Base-by-base conservation (phyloP, 129 eudicot species). In the Artemisia tridentata region DNA sequence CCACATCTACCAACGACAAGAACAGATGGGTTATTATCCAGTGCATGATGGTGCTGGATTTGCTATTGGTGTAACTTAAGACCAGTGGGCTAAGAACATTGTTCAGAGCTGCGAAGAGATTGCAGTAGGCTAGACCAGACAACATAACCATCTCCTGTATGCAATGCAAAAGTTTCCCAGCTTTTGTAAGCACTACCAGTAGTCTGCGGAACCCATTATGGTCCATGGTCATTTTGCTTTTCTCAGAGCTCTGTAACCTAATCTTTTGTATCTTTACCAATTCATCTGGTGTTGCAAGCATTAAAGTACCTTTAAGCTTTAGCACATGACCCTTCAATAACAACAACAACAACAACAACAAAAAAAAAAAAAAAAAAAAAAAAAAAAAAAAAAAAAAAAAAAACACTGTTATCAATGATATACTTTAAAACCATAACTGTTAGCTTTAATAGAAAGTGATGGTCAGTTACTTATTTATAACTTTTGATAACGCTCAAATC, bases 281-380 rank as follows among this genome's bases (percentile, higher is more conserved):
- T 68, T 95, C 99, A 75, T 95, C 96, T 23, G 91, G 86, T 45
- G 91, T 90, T 49, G 99, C 97, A 80, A 95, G 88, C 97, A 95
- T 88, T 56, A 95, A 76, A 45, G 97, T 90, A 51, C 96, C 99
- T 83, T 95, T 95, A 73, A 95, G 97, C 85, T 95, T 95, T 86
- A 95, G 82, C 77, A 90, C 52, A 81, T 95, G 99, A 50, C 99
- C 99, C 99, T 93, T 78, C n/a, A n/a, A n/a, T n/a, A n/a, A n/a
- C n/a, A n/a, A n/a, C n/a, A n/a, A n/a, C n/a, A n/a, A n/a, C n/a
- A n/a, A n/a, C 67, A 23, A 61, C 23, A 49, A 48, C 12, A 87
- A 20, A 4, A 74, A 15, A 3, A 11, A 10, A 41, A 74, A n/a
- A n/a, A n/a, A n/a, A n/a, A n/a, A n/a, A n/a, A n/a, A n/a, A n/a